phyloP scores from a whole-genome alignment of 768 basidiomycete genomes.

The Trametes meyenii region DNA sequence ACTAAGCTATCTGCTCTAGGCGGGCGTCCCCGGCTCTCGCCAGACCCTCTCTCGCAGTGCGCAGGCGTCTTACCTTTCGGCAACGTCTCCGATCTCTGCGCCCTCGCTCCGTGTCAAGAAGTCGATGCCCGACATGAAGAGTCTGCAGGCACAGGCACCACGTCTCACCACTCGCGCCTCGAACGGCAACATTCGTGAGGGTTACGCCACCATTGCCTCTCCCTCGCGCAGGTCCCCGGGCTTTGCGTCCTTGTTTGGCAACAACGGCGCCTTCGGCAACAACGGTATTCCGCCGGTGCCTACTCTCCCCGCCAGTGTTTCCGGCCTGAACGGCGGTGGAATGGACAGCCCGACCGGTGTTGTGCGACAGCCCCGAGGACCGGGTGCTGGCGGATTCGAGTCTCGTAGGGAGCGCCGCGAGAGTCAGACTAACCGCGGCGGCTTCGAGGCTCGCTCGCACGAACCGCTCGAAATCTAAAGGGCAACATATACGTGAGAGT shows the following conservation, averaged over 20 bases:
- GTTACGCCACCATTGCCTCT: constrained; percentile 85
- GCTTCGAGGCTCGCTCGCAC: constrained; percentile 83
- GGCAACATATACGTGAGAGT: background rate
- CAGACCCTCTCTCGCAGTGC: constrained; percentile 82
- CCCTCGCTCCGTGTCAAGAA: constrained; percentile 86
- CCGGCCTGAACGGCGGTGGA: constrained; percentile 42
- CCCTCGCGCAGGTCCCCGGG: constrained; percentile 77
- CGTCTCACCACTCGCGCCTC: constrained; percentile 80
- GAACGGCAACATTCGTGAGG: constrained; percentile 85
- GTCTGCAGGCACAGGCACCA: constrained; percentile 76
- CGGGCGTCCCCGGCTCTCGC: constrained; percentile 50
- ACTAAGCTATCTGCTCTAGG: constrained; percentile 31
- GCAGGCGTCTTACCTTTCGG: constrained; percentile 77
- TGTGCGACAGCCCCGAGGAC: constrained; percentile 84
- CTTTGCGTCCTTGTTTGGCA: constrained; percentile 72
- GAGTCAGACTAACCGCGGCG: constrained; percentile 60
- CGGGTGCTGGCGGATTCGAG: constrained; percentile 75
- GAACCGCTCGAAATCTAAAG: constrained; percentile 81
- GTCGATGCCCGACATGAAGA: constrained; percentile 98
- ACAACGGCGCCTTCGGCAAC: constrained; percentile 42
- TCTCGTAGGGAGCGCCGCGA: constrained; percentile 54
- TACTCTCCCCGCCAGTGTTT: constrained; percentile 64
- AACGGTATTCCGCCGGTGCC: constrained; percentile 75
- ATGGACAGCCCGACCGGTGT: constrained; percentile 53
- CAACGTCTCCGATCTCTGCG: constrained; percentile 48